Evolutionary conservation across 768 basidiomycete species (phyloP), one percentile per base, ranked within the genome.

Genomic region (Xerocomellus amylosporus): DNA sequence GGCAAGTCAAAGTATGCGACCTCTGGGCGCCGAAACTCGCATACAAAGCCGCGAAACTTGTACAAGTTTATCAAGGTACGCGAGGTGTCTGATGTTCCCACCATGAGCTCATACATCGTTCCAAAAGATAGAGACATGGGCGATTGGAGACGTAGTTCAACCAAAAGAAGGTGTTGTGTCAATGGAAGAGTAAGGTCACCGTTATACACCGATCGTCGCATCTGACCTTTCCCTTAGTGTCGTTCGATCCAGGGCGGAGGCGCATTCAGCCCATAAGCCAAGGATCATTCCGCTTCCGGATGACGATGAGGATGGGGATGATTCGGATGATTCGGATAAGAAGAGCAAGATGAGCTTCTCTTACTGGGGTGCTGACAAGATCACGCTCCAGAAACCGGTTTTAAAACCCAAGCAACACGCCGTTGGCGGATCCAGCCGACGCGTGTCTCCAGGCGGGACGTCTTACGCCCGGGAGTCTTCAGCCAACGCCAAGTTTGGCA

Each of bases 271-370:
- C 54, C 77, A 79, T 52, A 82, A 85, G 62, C 86, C 90, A 19
- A 76, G 77, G 66, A 81, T 88, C 51, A 77, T 88, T 30, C 86
- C 88, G 36, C 74, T 87, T 63, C 86, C 86, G 26, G 82, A 84
- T 52, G 86, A 86, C 45, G 79, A 86, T 53, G 73, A 74, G 19
- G 76, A 75, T 22, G 84, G 75, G 17, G 81, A 66, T 20, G 88
- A 90, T 28, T 91, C 90, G 4, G 88, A 90, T 60, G 88, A 92
- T 63, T 92, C 89, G 12, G 90, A 92, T 69, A 83, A 86, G 74
- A 89, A 91, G 76, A 90, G 86, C 77, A 93, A 92, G 71, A 92
- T 93, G 91, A 90, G 88, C 75, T 93, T 93, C 73, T 92, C 90
- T 6, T 94, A 93, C 66, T 93, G 90, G 90, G 90, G 91, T 24